Evolutionary conservation across 345 rosid genomes (phyloP), one percentile per base, ranked within the genome.

Genomic region (Ailanthus altissimus): DNA sequence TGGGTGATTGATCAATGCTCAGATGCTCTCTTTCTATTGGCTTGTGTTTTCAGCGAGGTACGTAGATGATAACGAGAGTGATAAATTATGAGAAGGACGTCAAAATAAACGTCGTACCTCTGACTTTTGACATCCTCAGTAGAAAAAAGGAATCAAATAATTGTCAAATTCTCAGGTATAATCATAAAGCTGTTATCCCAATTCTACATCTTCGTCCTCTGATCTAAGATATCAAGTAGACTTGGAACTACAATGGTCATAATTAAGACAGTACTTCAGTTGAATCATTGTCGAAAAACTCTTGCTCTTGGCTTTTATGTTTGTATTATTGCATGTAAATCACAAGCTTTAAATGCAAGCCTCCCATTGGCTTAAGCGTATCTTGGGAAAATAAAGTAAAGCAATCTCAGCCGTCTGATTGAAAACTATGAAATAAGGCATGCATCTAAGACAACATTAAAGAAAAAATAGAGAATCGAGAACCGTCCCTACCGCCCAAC

Each of bases 401-500:
- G 25, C 65, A 20, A 25, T 70, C 66, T 75, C 5, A 45, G 36
- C 62, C 79, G 43, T 68, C 6, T 14, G 65, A 69, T 42, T 50
- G 20, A 67, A 75, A 0, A 20, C 8, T 46, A 42, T 1, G 13
- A 60, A 23, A 43, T 8, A 58, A 49, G 82, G 63, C 61, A 65
- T 12, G 18, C 50, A 62, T 70, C 68, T 38, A 72, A 59, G 59
- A 26, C 77, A 53, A 58, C 18, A 64, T 62, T 69, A 64, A 75
- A 38, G 8, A 21, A 14, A 47, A 50, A 28, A 16, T 36, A 60
- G 56, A 58, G 26, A 59, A 60, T 59, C 14, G 73, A 23, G 14
- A 26, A 47, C 69, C 49, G 67, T 49, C 80, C 81, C 87, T 75
- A 79, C 83, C 77, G 70, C 13, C 78, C 72, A 12, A 26, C 59